A percentile compares a stretch with the other conserved stretches of the same genome.
Conservation (phyloP, 2,329 filamentous ascomycete species). For the Lecanicillium sp. region DNA sequence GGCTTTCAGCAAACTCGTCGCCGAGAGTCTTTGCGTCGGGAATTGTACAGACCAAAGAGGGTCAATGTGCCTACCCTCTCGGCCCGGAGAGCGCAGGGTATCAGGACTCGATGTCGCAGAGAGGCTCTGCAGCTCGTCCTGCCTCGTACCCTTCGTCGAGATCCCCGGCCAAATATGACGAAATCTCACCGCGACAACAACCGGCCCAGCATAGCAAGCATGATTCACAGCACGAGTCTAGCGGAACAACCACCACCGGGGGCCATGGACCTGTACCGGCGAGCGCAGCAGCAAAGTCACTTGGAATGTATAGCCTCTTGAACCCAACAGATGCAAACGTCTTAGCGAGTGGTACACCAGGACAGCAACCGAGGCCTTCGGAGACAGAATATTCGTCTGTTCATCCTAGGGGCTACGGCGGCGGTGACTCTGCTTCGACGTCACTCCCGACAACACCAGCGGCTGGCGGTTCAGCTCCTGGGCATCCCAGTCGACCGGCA, state of each 20-base stretch:
- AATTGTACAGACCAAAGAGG: conserved; percentile 15
- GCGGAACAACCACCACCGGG: conserved; percentile 6
- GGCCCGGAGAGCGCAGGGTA: conserved; percentile 45
- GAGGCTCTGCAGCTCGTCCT: conserved; percentile 47
- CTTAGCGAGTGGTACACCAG: conserved; percentile 10
- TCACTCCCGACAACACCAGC: conserved; percentile 26
- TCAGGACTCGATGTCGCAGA: conserved; percentile 57
- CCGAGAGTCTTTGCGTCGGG: conserved; percentile 15
- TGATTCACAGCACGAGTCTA: conserved; percentile 16
- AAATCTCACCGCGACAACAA: conserved; percentile 11
- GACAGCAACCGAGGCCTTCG: conserved; percentile 1
- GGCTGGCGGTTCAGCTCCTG: conserved; percentile 14
- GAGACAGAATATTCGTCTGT: conserved; percentile 13
- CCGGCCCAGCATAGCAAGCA: conserved; percentile 9
- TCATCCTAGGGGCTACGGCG: conserved; percentile 16
- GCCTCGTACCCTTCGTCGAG: conserved; percentile 40
- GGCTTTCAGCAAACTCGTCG: conserved; percentile 14
- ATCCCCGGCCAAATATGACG: conserved; percentile 31
- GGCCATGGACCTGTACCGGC: conserved; percentile 16
- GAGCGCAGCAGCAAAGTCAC: conserved; percentile 16
- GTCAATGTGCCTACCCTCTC: conserved; percentile 51
- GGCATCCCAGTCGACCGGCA: conserved; percentile 17
- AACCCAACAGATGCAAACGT: conserved; percentile 25
- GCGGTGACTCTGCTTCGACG: conserved; percentile 19
- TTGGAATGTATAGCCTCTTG: conserved; percentile 30